Evolutionary conservation across 768 basidiomycete species (phyloP).

Genomic region (Leccinellum rugosiceps): DNA sequence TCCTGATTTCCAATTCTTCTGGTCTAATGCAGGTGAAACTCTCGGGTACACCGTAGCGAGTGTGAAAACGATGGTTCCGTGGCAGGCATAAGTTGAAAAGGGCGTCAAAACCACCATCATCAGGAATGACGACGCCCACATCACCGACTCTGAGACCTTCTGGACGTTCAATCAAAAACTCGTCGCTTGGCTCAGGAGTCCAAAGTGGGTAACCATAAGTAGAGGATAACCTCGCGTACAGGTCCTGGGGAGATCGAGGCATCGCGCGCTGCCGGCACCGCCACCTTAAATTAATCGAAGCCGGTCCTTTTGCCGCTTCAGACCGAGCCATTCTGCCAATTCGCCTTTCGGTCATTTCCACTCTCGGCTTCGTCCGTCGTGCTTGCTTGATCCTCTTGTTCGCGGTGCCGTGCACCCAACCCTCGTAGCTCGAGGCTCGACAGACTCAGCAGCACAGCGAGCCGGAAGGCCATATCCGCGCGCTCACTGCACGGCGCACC

Average conservation of each 20-base stretch:
- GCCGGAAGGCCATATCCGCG: too few species aligned
- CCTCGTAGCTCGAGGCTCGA: too few species aligned
- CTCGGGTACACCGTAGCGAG: neutral
- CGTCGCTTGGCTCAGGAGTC: neutral
- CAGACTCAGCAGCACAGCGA: too few species aligned
- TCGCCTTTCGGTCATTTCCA: too few species aligned
- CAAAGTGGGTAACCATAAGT: neutral
- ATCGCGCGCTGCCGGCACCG: neutral
- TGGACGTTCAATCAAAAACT: neutral
- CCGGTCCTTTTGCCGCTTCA: too few species aligned
- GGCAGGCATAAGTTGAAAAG: neutral
- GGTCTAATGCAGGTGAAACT: neutral
- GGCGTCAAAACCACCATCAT: neutral
- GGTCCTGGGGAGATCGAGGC: neutral
- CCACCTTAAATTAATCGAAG: too few species aligned
- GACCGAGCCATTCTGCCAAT: too few species aligned
- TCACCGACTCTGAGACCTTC: neutral
- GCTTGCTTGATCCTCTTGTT: too few species aligned
- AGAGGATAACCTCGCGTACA: neutral
- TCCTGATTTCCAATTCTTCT: neutral
- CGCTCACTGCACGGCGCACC: too few species aligned
- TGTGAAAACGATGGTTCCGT: neutral
- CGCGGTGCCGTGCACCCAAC: too few species aligned
- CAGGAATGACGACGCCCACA: neutral
- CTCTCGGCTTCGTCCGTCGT: too few species aligned